These are phyloP conservation scores for Aspergillus pseudoterreus DNA, from an alignment of 2,329 filamentous ascomycete genomes.

Conservation along the genomic window DNA sequence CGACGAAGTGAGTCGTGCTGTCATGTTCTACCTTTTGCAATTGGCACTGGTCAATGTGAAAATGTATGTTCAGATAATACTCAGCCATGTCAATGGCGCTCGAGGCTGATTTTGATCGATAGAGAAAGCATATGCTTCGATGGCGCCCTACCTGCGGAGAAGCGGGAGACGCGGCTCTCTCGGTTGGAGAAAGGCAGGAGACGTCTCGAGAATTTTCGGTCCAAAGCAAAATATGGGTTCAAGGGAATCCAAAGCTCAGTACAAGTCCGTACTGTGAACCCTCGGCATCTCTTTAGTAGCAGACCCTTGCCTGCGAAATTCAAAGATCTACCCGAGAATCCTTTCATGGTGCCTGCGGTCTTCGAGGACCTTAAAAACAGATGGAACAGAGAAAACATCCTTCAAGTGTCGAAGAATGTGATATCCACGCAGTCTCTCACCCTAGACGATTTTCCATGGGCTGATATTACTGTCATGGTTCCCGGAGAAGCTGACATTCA, in stretches of 20 bases:
- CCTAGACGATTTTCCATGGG: conserved; percentile 28
- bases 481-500: conserved; percentile 81
- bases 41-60: conserved; percentile 54
- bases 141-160: conserved; percentile 68
- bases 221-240: conserved; percentile 29
- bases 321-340: conserved; percentile 48
- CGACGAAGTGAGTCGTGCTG: conserved; percentile 56
- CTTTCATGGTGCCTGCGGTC: conserved; percentile 74
- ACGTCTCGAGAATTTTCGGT: conserved; percentile 52
- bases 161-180: conserved; percentile 59
- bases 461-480: conserved; percentile 54
- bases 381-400: conserved; percentile 29
- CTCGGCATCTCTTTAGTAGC: conserved; percentile 24
- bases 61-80: conserved; percentile 62
- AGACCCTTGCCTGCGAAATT: conserved; percentile 23
- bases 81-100: conserved; percentile 4
- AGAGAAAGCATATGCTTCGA: conserved; percentile 79
- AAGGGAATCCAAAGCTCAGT: conserved; percentile 8
- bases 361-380: conserved; percentile 64
- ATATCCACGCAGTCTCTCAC: conserved; percentile 26
- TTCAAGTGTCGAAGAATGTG: conserved; percentile 9
- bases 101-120: conserved; percentile 9
- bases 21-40: conserved; percentile 60
- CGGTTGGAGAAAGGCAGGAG: conserved; percentile 58
- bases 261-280: conserved; percentile 7